Base-by-base conservation (phyloP, 2,329 filamentous ascomycete genomes). In the Fusarium miscanthi region DNA sequence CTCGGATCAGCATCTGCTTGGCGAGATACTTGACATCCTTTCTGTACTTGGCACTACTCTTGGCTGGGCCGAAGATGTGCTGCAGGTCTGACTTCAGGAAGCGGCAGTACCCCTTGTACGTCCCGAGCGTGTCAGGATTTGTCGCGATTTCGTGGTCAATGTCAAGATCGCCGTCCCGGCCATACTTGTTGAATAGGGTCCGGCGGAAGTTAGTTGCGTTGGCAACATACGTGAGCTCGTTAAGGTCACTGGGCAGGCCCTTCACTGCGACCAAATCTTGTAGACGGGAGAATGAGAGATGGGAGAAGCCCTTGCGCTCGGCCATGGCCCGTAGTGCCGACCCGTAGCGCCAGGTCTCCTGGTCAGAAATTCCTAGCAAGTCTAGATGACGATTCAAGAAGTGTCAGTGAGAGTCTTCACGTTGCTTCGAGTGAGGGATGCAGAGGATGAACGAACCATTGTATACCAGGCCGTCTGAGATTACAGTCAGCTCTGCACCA, bases 401-500 rank as follows among this genome's bases (percentile, higher is more conserved):
- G 11, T 12, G 21, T 48, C 14, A 48, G 45, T 17, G 14, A 17
- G 14, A 31, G 27, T 5, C 12, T 6, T 48, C 2, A n/a, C 27
- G 5, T 21, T 48, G 27, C 3, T 48, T 31, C 21, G 7, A n/a
- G 14, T 3, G 27, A 17, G 14, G 10, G 21, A 17, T 31, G 9
- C 14, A n/a, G 45, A 31, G 10, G 45, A 11, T 30, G 5, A 12
- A 48, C 45, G 14, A 31, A 51, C 88, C 87, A 64, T 87, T 88
- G 51, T 88, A 89, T 2, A 86, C 84, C 16, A 88, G 79, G 0
- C 87, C 87, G 70, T 88, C 87, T 0, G 87, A 88, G 13, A 86
- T 82, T 41, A 89, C 86, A 23, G 81, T 83, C 3, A 78, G 58
- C n/a, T 71, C 42, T 2, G 78, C 78, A 1, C 79, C 79, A 1